phyloP scores from a whole-genome alignment of 1,139 yeast species.

The Yamadazyma atmosphaerica region DNA sequence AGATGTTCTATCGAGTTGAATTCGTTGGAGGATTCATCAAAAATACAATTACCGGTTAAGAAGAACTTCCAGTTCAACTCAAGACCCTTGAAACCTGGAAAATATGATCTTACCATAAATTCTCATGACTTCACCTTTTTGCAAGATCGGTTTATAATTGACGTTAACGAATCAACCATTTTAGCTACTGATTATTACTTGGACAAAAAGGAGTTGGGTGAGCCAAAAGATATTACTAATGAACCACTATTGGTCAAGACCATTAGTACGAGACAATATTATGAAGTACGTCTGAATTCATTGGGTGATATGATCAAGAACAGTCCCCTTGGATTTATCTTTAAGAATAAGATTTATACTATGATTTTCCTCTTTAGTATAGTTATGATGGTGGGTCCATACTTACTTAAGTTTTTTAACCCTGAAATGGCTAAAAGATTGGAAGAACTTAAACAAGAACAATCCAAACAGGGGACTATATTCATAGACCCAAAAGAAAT shows the following conservation, averaged over 20 bases:
- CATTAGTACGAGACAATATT: conserved; percentile 29
- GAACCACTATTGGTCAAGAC: conserved; percentile 26
- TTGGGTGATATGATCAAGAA: conserved; percentile 33
- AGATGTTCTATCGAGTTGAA: conserved; percentile 32
- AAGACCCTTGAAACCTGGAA: conserved; percentile 28
- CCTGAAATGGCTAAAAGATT: conserved; percentile 42
- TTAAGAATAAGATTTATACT: conserved; percentile 38
- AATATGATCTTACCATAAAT: conserved; percentile 33
- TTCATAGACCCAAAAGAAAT: not conserved
- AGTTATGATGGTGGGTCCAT: conserved; percentile 37
- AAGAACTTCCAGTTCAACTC: conserved; percentile 28
- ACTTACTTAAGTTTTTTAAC: conserved; percentile 27
- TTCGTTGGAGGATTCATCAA: not conserved
- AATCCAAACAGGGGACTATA: conserved; percentile 1
- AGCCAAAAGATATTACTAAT: conserved; percentile 16
- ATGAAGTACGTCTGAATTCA: conserved; percentile 36
- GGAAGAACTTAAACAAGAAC: conserved; percentile 25
- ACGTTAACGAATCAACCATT: conserved; percentile 21
- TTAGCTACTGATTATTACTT: conserved; percentile 27
- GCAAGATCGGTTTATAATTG: conserved; percentile 27
- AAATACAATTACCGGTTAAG: conserved; percentile 21
- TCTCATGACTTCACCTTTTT: conserved; percentile 39
- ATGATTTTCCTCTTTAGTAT: conserved; percentile 29
- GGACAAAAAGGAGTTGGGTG: conserved; percentile 17
- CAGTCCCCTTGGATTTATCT: conserved; percentile 47